phyloP scores from a whole-genome alignment of 305 asterid genomes.

The Nicotiana rustica region DNA sequence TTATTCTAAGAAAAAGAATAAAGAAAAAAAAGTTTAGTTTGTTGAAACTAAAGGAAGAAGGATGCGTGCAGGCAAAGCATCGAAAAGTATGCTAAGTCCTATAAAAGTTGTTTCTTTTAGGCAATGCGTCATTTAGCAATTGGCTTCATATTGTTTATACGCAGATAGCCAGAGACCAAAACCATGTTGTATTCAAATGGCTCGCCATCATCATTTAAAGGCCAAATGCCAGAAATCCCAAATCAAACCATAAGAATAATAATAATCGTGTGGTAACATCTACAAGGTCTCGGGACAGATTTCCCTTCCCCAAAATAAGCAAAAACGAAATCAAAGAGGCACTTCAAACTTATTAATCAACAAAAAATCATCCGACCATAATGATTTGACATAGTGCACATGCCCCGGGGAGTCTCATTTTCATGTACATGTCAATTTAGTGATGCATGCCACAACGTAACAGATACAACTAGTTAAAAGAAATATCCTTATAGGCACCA shows the following conservation, averaged over 20 bases:
- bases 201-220: slow-evolving; percentile 4
- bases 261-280: neutral
- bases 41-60: slow-evolving; percentile 4
- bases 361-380: neutral
- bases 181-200: neutral
- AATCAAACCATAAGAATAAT: neutral
- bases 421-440: neutral
- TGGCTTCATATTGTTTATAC: neutral
- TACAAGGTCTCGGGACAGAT: slow-evolving; percentile 18
- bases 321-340: neutral
- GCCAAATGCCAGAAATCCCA: neutral
- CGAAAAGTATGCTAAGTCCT: neutral
- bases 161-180: neutral
- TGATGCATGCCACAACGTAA: neutral
- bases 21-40: neutral
- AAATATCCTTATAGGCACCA: neutral
- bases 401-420: neutral
- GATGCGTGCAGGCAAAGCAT: neutral
- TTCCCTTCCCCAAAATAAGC: slow-evolving; percentile 13
- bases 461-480: neutral
- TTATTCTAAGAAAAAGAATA: neutral
- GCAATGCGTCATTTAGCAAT: neutral
- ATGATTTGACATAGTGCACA: neutral
- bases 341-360: neutral
- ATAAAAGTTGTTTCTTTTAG: neutral